Conservation (phyloP, 2,329 filamentous ascomycete genomes). For the Fusarium anguioides region DNA sequence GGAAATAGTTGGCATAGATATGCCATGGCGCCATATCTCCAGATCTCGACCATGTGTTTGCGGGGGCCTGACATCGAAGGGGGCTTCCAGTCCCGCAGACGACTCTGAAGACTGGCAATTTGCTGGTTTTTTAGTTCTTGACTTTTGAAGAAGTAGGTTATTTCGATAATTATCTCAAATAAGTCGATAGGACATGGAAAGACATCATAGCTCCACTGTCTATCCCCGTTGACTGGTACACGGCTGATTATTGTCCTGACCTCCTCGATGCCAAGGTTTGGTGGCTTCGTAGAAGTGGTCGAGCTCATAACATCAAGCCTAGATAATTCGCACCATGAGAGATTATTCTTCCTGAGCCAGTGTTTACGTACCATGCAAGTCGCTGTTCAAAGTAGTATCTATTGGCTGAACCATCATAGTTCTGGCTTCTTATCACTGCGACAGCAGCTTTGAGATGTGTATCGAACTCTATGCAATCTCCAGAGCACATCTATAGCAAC, state of each 20-base stretch:
- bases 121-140: background rate
- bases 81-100: background rate
- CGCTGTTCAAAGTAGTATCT: constrained; percentile 19
- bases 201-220: constrained; percentile 20
- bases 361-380: background rate
- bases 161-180: constrained; percentile 12
- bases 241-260: background rate
- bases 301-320: constrained; percentile 26
- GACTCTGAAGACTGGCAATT: background rate
- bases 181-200: constrained; percentile 19
- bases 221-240: background rate
- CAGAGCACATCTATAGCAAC: constrained; percentile 16
- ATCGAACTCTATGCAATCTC: constrained; percentile 14
- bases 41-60: constrained; percentile 11
- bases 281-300: background rate
- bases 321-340: too few species aligned
- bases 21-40: constrained; percentile 1
- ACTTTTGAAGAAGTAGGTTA: background rate
- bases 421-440: background rate
- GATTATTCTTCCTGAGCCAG: too few species aligned
- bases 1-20: constrained; percentile 1
- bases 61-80: background rate
- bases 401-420: background rate
- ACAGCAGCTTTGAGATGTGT: constrained; percentile 11
- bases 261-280: background rate